Evolutionary conservation across 768 basidiomycete genomes (phyloP), one percentile per base, ranked within the genome.

Genomic region (Boletus subparvulus): DNA sequence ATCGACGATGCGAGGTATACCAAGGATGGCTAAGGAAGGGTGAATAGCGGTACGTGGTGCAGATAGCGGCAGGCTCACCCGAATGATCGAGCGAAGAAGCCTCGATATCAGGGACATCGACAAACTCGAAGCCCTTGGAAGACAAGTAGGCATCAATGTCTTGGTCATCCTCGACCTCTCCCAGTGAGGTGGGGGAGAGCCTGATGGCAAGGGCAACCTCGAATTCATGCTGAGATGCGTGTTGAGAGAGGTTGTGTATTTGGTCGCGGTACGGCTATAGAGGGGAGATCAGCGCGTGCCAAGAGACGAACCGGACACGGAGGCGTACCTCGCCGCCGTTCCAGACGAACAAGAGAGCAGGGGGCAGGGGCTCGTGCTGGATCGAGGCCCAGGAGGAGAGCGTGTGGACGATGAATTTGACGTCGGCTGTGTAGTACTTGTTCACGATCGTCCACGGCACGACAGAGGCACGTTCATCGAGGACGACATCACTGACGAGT

Each of bases 271-370:
- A 91, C 19, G 80, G 75, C 87, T 90, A 62, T 40, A 24, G 28
- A 54, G 35, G 59, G 40, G 17, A 21, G 52, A 53, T 59, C 30
- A 56, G 56, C 47, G 45, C 17, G 55, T 28, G 42, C 16, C 16
- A 14, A 40, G 44, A 37, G 28, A 17, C 16, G 26, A n/a, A n/a
- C n/a, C n/a, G 40, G 11, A 37, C 21, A 42, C 33, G 28, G 48
- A 26, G 39, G 71, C 80, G 56, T 63, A 88, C 92, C 79, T 91
- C 81, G 62, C 84, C 85, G 54, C 76, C 73, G 30, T 73, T 65
- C 86, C 89, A 94, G 14, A 87, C 82, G 62, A 84, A 92, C 42
- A 94, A 74, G 32, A 92, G 70, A 11, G 92, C 92, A 21, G 91
- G 90, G 7, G 84, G 72, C 19, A 32, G 35, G 28, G 59, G 47